Conservation (phyloP, 441 rosid genomes). For the Gossypium gossypioides region DNA sequence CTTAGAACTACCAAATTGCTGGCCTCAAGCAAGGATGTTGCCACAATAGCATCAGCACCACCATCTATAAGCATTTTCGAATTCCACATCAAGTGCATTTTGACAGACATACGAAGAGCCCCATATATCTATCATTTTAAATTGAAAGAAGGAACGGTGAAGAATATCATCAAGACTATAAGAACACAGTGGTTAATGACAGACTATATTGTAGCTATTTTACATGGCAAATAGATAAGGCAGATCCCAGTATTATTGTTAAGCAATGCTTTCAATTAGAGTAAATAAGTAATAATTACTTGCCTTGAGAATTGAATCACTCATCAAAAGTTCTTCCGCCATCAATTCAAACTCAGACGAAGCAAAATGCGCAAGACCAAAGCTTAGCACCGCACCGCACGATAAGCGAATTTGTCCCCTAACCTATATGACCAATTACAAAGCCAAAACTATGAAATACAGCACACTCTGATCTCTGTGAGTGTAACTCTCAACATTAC, state of each 20-base stretch:
- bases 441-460: not conserved
- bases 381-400: conserved; percentile 58
- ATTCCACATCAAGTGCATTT: conserved; percentile 85
- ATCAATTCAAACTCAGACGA: conserved; percentile 80
- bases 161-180: conserved; percentile 4
- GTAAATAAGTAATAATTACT: conserved; percentile 16
- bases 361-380: conserved; percentile 73
- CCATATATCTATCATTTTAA: conserved; percentile 55
- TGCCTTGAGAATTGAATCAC: conserved; percentile 73
- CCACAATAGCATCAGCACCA: conserved; percentile 59
- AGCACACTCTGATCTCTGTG: not conserved
- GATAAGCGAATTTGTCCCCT: conserved; percentile 64
- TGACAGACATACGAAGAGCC: conserved; percentile 81
- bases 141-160: conserved; percentile 12
- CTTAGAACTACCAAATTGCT: conserved; percentile 81
- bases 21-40: conserved; percentile 74
- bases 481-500: not conserved
- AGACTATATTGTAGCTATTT: conserved; percentile 2
- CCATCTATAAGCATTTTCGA: conserved; percentile 76
- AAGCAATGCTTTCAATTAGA: not conserved
- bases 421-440: conserved; percentile 31
- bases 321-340: conserved; percentile 88
- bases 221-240: not conserved
- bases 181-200: not conserved
- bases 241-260: not conserved